A percentile compares a stretch with the other conserved stretches of the same genome.
These are phyloP conservation scores for Acacia pycnantha DNA, from an alignment of 331 rosid species.

Conservation along the genomic window DNA sequence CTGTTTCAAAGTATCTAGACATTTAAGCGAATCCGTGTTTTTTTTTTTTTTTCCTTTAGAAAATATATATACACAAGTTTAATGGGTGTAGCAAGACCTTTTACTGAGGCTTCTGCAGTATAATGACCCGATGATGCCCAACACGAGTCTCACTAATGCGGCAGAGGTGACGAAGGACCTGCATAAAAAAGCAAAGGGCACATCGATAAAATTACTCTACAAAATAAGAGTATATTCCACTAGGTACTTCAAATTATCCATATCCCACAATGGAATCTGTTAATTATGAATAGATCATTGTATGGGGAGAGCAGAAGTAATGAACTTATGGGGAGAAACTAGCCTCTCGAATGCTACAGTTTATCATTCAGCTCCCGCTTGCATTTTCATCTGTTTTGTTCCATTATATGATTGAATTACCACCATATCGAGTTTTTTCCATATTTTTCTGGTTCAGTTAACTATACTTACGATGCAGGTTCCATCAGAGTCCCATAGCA, in stretches of 20 bases:
- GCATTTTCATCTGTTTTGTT: neutral
- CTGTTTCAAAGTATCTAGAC: neutral
- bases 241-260: neutral
- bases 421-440: neutral
- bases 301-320: neutral
- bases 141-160: slow-evolving; percentile 80
- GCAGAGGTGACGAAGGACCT: slow-evolving; percentile 97
- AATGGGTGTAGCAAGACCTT: neutral
- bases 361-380: neutral
- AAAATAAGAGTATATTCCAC: neutral
- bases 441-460: neutral
- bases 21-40: neutral
- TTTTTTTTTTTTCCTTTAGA: no score
- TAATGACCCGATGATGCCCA: slow-evolving; percentile 78
- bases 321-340: neutral
- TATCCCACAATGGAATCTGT: neutral
- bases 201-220: neutral
- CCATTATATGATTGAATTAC: neutral
- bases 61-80: neutral
- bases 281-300: neutral
- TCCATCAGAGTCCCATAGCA: neutral
- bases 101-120: slow-evolving; percentile 67
- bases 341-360: neutral
- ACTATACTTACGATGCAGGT: neutral
- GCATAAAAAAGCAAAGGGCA: slow-evolving; percentile 23